A percentile compares a stretch with the other conserved stretches of the same genome.
Evolutionary conservation across 2,329 filamentous ascomycete genomes (phyloP).

Genomic region (Neofusicoccum laricinum): DNA sequence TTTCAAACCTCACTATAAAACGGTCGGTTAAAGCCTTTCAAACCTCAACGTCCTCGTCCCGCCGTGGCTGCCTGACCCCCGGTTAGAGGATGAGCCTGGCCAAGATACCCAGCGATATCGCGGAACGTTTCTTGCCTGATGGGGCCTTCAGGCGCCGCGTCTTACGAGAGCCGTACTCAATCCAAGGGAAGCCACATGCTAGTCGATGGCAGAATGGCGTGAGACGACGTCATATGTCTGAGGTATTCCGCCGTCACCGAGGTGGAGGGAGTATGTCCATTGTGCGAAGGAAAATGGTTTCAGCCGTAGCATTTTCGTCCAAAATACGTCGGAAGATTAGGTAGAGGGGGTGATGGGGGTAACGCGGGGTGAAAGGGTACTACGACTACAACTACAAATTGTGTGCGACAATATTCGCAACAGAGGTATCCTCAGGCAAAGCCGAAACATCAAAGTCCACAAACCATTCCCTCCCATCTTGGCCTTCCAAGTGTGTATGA

Average conservation of each 20-base stretch:
- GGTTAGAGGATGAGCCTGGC: neutral
- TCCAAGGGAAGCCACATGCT: neutral
- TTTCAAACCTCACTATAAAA: constrained; percentile 1
- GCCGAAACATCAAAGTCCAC: neutral
- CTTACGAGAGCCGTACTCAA: neutral
- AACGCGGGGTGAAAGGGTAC: neutral
- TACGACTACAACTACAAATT: constrained; percentile 14
- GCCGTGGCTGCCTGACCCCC: neutral
- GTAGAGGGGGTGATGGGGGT: neutral
- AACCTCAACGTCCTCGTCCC: neutral
- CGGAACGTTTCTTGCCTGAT: neutral
- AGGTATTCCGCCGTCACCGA: neutral
- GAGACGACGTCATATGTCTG: neutral
- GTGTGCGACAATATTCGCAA: constrained; percentile 6
- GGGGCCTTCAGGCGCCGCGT: neutral
- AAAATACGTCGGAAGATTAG: neutral
- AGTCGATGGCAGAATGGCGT: neutral
- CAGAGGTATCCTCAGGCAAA: constrained; percentile 12
- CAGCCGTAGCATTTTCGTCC: constrained; percentile 7
- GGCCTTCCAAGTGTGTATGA: neutral
- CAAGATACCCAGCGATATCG: neutral
- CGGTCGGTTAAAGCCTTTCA: neutral
- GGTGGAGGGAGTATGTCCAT: neutral
- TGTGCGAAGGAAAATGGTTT: neutral
- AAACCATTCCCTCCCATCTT: neutral